phyloP scores from a whole-genome alignment of 2,329 filamentous ascomycete genomes.

The Scytalidium sp. region DNA sequence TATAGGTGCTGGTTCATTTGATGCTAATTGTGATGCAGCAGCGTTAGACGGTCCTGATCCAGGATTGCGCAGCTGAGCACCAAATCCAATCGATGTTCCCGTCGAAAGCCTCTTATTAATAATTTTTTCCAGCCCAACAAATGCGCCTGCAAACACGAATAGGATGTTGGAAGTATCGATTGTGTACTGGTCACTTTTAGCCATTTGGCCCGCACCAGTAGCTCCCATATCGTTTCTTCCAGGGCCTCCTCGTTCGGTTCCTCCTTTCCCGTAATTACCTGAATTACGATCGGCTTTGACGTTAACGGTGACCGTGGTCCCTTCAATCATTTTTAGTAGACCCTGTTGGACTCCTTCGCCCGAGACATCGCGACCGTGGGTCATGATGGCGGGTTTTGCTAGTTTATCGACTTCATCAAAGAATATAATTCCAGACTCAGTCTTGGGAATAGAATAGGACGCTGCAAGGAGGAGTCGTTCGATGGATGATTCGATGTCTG shows the following conservation, averaged over 20 bases:
- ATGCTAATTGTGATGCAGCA: conserved; percentile 1
- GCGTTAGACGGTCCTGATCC: conserved; percentile 16
- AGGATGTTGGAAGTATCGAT: conserved; percentile 95
- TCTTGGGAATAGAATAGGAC: conserved; percentile 80
- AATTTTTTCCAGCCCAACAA: conserved; percentile 86
- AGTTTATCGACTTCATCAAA: conserved; percentile 98
- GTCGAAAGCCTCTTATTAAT: conserved; percentile 85
- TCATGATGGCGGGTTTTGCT: conserved; percentile 72
- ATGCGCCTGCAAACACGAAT: conserved; percentile 95
- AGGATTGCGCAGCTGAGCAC: conserved; percentile 66
- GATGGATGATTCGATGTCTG: conserved; percentile 95
- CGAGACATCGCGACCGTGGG: conserved; percentile 86
- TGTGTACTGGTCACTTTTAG: conserved; percentile 51
- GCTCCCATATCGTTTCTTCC: conserved; percentile 42
- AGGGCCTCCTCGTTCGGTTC: conserved; percentile 10
- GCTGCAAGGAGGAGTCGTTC: conserved; percentile 86
- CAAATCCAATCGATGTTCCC: conserved; percentile 82
- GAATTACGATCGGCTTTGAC: conserved; percentile 64
- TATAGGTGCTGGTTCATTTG: not conserved
- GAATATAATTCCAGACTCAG: conserved; percentile 91
- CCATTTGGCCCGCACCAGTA: conserved; percentile 9
- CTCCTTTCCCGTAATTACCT: conserved; percentile 24
- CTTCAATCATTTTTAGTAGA: conserved; percentile 91
- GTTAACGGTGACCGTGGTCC: conserved; percentile 88
- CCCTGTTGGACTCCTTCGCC: conserved; percentile 97